These are phyloP conservation scores for Neurospora sp. DNA, from an alignment of 495 filamentous ascomycete genomes.

Conservation along the genomic window DNA sequence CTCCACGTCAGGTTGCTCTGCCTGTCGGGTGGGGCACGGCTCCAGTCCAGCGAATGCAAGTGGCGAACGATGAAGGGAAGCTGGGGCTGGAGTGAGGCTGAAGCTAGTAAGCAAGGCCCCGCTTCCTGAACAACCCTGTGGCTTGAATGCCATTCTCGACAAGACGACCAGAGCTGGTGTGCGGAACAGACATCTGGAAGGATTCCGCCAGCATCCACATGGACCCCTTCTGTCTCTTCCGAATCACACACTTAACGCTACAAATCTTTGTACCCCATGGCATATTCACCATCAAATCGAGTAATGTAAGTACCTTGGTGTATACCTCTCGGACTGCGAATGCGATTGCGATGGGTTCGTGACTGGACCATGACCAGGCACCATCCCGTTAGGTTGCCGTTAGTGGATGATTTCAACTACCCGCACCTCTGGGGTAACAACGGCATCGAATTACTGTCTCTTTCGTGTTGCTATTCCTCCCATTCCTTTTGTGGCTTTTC, in stretches of 20 bases:
- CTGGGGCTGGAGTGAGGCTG: slow-evolving; percentile 1
- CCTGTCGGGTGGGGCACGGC: slow-evolving; percentile 3
- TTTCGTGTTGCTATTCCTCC: background rate
- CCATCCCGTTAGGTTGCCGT: background rate
- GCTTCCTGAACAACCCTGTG: background rate
- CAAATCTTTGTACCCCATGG: background rate
- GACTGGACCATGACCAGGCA: background rate
- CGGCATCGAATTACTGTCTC: background rate
- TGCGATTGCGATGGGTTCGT: too few relatives aligned
- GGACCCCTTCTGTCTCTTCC: background rate
- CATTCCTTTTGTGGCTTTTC: background rate
- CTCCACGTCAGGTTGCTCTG: slow-evolving; percentile 16
- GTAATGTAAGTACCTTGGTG: background rate
- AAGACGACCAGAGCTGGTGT: background rate
- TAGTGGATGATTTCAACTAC: background rate
- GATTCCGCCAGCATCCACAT: background rate
- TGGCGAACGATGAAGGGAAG: background rate
- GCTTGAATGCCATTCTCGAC: background rate
- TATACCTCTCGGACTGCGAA: too few relatives aligned
- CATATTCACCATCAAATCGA: background rate
- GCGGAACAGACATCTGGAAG: background rate
- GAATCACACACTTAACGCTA: background rate
- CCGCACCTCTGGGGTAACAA: background rate
- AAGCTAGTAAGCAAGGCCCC: background rate
- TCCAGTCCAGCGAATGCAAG: background rate